Percentiles rank a stretch among this genome's conserved stretches.
Conservation (phyloP, 768 basidiomycete species). For the Leccinellum albellum region DNA sequence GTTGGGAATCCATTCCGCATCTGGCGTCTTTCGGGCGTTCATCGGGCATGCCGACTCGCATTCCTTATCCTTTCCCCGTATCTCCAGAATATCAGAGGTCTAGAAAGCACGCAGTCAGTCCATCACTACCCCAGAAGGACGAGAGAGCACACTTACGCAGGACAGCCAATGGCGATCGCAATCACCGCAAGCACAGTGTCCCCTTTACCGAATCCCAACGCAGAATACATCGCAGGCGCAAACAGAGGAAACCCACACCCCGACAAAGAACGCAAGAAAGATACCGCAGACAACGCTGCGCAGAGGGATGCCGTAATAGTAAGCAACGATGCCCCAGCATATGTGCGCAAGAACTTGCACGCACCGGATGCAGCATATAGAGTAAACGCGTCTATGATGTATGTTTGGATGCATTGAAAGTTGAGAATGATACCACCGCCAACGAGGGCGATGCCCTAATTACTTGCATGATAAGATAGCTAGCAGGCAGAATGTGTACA, state of each 20-base stretch:
- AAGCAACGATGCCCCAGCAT: neutral
- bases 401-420: slow-evolving; percentile 63
- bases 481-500: neutral
- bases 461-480: neutral
- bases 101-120: slow-evolving; percentile 34
- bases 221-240: slow-evolving; percentile 61
- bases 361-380: slow-evolving; percentile 33
- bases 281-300: slow-evolving; percentile 60
- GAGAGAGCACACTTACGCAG: slow-evolving; percentile 31
- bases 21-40: neutral
- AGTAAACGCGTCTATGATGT: slow-evolving; percentile 65
- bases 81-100: slow-evolving; percentile 42
- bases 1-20: neutral
- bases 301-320: neutral
- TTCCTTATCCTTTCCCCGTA: slow-evolving; percentile 49
- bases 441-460: slow-evolving; percentile 53
- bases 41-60: slow-evolving; percentile 41
- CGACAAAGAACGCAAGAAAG: slow-evolving; percentile 58
- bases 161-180: slow-evolving; percentile 59
- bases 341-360: neutral
- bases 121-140: neutral
- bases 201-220: slow-evolving; percentile 68
- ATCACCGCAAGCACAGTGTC: slow-evolving; percentile 59
- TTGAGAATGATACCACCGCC: slow-evolving; percentile 56
- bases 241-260: slow-evolving; percentile 82